A percentile compares a stretch with the other conserved stretches of the same genome.
These are phyloP conservation scores for Chenopodium formosanum DNA, from an alignment of 148 eudicot species.

Conservation along the genomic window DNA sequence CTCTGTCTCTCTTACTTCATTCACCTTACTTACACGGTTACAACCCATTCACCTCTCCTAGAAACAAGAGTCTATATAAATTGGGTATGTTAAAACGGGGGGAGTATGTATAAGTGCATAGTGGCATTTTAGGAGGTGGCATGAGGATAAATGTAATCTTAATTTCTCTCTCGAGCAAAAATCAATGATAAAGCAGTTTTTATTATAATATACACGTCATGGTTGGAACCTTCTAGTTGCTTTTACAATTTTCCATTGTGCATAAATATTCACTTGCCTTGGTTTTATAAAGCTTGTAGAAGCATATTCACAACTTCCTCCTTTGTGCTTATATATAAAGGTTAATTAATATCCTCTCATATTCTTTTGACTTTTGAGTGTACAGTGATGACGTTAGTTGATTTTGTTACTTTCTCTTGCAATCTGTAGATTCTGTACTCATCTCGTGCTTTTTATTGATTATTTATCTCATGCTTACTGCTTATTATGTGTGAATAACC, in stretches of 20 bases:
- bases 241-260: neutral
- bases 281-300: neutral
- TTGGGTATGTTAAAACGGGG: no score
- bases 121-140: no score
- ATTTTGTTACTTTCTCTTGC: neutral
- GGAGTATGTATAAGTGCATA: no score
- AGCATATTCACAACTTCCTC: neutral
- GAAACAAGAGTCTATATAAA: no score
- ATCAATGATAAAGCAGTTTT: neutral
- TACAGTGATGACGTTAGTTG: neutral
- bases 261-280: neutral
- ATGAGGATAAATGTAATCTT: no score
- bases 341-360: neutral
- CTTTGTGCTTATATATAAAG: neutral
- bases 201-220: neutral
- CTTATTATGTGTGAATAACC: constrained; percentile 14
- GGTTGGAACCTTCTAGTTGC: neutral
- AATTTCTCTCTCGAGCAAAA: no score
- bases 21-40: no score
- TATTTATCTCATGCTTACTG: constrained; percentile 3
- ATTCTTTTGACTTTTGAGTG: neutral
- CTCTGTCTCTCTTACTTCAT: no score
- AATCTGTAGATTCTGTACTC: neutral
- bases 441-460: neutral
- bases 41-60: no score